These are phyloP conservation scores for Tuber umbilicatum DNA, from an alignment of 495 filamentous ascomycete genomes.

Conservation along the genomic window DNA sequence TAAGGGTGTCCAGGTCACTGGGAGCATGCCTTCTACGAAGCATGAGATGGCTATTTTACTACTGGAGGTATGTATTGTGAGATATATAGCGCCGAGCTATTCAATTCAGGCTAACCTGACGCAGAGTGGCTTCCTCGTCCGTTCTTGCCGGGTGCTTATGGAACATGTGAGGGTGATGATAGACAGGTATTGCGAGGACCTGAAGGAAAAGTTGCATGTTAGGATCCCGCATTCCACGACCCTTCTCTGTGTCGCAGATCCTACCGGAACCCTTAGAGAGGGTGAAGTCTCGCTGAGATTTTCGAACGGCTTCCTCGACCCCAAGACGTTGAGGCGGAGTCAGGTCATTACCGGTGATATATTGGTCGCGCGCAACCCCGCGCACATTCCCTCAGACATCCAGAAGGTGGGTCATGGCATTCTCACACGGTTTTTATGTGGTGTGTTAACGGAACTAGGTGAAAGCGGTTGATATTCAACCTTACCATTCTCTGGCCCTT, in stretches of 20 bases:
- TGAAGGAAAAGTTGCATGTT: slow-evolving; percentile 62
- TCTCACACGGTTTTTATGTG: background rate
- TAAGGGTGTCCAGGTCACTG: slow-evolving; percentile 42
- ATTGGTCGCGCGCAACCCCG: slow-evolving; percentile 78
- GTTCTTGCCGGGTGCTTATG: slow-evolving; percentile 54
- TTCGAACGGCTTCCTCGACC: slow-evolving; percentile 58
- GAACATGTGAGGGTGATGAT: slow-evolving; percentile 53
- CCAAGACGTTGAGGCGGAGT: slow-evolving; percentile 49
- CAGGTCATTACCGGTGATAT: slow-evolving; percentile 53
- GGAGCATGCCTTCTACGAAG: slow-evolving; percentile 9
- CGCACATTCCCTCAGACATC: slow-evolving; percentile 74
- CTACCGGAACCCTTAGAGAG: slow-evolving; percentile 59
- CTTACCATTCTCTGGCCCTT: slow-evolving; percentile 49
- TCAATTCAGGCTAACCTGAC: slow-evolving; percentile 8
- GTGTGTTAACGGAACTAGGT: slow-evolving; percentile 40
- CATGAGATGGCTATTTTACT: slow-evolving; percentile 42
- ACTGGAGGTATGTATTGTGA: slow-evolving; percentile 22
- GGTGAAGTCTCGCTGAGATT: slow-evolving; percentile 76
- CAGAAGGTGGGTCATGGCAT: slow-evolving; percentile 54
- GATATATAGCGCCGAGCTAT: background rate
- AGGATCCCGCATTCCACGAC: slow-evolving; percentile 67
- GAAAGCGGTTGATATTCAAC: slow-evolving; percentile 52
- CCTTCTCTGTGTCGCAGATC: slow-evolving; percentile 76
- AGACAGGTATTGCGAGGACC: slow-evolving; percentile 50
- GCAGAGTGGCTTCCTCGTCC: slow-evolving; percentile 60